These are phyloP conservation scores for Mycena latifolia DNA, from an alignment of 768 basidiomycete genomes.

Conservation along the genomic window DNA sequence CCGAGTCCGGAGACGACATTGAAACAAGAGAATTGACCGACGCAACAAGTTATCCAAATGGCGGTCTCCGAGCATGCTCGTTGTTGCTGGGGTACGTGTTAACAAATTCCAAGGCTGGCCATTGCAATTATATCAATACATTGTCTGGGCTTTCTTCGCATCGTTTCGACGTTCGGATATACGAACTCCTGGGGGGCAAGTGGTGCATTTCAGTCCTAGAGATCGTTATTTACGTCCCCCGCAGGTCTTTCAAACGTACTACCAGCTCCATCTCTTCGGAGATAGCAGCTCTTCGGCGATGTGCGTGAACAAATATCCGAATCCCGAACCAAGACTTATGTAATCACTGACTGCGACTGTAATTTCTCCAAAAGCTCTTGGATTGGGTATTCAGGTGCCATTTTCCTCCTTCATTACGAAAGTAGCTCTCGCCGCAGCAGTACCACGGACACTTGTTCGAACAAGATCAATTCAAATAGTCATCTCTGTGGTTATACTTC, in stretches of 20 bases:
- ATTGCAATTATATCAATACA: too few relatives aligned
- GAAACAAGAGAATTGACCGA: too few relatives aligned
- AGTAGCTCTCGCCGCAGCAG: too few relatives aligned
- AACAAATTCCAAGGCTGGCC: too few relatives aligned
- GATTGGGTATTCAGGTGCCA: slow-evolving; percentile 78
- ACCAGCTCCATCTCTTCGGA: slow-evolving; percentile 64
- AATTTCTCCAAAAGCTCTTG: slow-evolving; percentile 65
- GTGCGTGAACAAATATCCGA: slow-evolving; percentile 67
- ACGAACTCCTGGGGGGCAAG: slow-evolving; percentile 83
- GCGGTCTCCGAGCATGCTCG: slow-evolving; percentile 54
- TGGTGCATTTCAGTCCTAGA: background rate
- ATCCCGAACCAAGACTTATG: background rate
- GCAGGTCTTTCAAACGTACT: slow-evolving; percentile 82
- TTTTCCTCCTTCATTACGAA: background rate
- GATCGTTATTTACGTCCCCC: background rate
- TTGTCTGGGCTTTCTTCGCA: slow-evolving; percentile 21
- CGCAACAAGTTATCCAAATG: slow-evolving; percentile 47
- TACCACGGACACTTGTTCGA: slow-evolving; percentile 52
- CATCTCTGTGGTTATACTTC: too few relatives aligned
- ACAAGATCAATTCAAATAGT: slow-evolving; percentile 75
- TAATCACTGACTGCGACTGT: background rate
- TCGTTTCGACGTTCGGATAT: slow-evolving; percentile 65
- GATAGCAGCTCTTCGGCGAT: slow-evolving; percentile 62
- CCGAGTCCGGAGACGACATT: too few relatives aligned
- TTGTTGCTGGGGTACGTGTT: slow-evolving; percentile 52